These are phyloP conservation scores for Fomes fomentarius DNA, from an alignment of 1,284 basidiomycete genomes.

Conservation along the genomic window DNA sequence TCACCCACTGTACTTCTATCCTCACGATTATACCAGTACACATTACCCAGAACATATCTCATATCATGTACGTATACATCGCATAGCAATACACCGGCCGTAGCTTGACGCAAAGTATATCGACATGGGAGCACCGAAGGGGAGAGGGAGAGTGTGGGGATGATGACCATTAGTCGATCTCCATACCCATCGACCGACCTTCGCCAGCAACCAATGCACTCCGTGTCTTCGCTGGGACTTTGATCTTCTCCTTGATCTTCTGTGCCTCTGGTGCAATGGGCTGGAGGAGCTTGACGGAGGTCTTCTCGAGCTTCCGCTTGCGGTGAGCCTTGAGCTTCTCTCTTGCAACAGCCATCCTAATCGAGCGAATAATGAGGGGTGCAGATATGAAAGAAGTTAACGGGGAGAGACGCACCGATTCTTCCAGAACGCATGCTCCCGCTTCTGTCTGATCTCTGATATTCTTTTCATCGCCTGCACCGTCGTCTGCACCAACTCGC, in stretches of 20 bases:
- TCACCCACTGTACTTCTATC: conserved; percentile 10
- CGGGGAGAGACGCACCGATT: conserved; percentile 62
- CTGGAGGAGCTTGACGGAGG: conserved; percentile 73
- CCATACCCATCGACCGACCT: conserved; percentile 82
- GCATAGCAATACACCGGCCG: conserved; percentile 24
- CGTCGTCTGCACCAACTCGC: conserved; percentile 93
- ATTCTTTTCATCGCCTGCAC: conserved; percentile 97
- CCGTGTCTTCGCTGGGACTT: conserved; percentile 66
- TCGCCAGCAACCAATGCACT: conserved; percentile 79
- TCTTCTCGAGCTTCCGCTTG: conserved; percentile 64
- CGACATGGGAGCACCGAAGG: conserved; percentile 11
- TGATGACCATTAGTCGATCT: conserved; percentile 57
- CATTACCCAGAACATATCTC: conserved; percentile 26
- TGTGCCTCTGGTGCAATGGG: conserved; percentile 57
- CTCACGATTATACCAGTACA: conserved; percentile 25
- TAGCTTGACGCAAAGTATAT: conserved; percentile 22
- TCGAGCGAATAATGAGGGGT: conserved; percentile 4
- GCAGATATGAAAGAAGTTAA: neutral
- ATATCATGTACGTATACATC: conserved; percentile 27
- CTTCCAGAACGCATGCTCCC: conserved; percentile 98
- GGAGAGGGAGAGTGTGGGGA: neutral
- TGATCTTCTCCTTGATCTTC: conserved; percentile 78
- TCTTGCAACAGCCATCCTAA: conserved; percentile 79
- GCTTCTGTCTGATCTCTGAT: conserved; percentile 87
- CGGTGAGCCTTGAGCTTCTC: conserved; percentile 75